Evolutionary conservation across 352 stramenopile genomes (phyloP), one percentile per base, ranked within the genome.

Genomic region (Thraustochytrium sp.): DNA sequence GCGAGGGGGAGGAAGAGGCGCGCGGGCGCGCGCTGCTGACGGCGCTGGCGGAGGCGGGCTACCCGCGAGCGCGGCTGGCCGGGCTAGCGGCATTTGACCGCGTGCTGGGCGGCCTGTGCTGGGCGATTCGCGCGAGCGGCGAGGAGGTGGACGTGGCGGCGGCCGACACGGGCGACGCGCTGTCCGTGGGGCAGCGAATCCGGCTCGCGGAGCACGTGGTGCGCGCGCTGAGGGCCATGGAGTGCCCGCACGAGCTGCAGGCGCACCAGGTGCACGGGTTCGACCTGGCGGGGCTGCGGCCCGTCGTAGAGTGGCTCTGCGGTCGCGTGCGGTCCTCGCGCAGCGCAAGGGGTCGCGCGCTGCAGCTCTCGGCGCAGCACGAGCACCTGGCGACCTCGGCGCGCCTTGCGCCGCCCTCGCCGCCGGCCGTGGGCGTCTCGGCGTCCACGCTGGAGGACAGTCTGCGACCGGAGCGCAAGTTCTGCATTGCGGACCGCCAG

Each of bases 221-320:
- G 21, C 16, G 46, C 9, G 59, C 59, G 16, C 36, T 72, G 59
- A 21, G 59, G 8, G 59, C 59, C 21, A 72, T 72, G 59, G 21
- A 44, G 0, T 72, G 59, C 9, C 59, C 59, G 0, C 40, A 49
- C 26, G 59, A 72, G 26, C 59, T 88, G 9, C 84, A 86, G 75
- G 63, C 86, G 26, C 85, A 88, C 65, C 86, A 89, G 64, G 89
- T 89, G 34, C 85, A 88, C n/a, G 85, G 86, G 31, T 46, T 40
- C 26, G 82, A 87, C 74, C 75, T 76, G 4, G 21, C 55, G 23
- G 82, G 53, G 21, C 13, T 87, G 42, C 48, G 85, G 21, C 85
- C 85, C 26, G 64, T 87, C 29, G 65, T 87, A 38, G n/a, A n/a
- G 13, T 87, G 82, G 82, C 29, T 84, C 44, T 2, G 75, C n/a